Evolutionary conservation across 164 flowering plant species (phyloP), one percentile per base, ranked within the genome.

Genomic region (Berberis thunbergii): DNA sequence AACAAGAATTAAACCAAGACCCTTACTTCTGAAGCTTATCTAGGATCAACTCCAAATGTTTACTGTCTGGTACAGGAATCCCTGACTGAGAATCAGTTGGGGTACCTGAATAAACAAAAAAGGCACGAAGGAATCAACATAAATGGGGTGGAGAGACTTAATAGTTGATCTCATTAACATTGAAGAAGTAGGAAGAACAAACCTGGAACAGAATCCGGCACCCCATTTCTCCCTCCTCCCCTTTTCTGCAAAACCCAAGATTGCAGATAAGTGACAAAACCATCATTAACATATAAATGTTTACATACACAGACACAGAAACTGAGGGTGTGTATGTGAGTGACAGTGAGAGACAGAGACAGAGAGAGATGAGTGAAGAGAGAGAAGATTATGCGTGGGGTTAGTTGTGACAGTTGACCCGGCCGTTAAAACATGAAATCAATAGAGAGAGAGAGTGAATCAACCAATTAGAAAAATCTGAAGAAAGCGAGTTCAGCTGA

Each of bases 1-100:
- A 11, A 10, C 11, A 49, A 52, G 5, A 13, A 40, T 8, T 7
- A 57, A 39, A 45, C 38, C n/a, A 4, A 39, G n/a, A 8, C 12
- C 46, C 85, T 38, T 80, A 93, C 98, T 90, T 94, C 71, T 94
- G 97, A 76, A 94, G 85, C 66, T 87, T 87, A 75, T 91, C 96
- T 39, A 94, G 89, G 64, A 94, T 83, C 79, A 86, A 73, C 76
- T 87, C 92, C 80, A 94, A 64, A 3, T 68, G 72, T 77, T 82
- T 88, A 76, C 71, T 83, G 44, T 94, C 89, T 13, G 96, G 92
- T 73, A 94, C 70, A 1, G 85, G 91, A 58, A 76, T 26, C 58
- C 61, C 74, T n/a, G 64, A 46, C 6, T 70, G 43, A 59, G 61
- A 66, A 42, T 70, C 72, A 2, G 69, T 13, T 6, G 87, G 81